These are phyloP conservation scores for Paratinospora sagittata DNA, from an alignment of 164 flowering plant species.

Conservation along the genomic window DNA sequence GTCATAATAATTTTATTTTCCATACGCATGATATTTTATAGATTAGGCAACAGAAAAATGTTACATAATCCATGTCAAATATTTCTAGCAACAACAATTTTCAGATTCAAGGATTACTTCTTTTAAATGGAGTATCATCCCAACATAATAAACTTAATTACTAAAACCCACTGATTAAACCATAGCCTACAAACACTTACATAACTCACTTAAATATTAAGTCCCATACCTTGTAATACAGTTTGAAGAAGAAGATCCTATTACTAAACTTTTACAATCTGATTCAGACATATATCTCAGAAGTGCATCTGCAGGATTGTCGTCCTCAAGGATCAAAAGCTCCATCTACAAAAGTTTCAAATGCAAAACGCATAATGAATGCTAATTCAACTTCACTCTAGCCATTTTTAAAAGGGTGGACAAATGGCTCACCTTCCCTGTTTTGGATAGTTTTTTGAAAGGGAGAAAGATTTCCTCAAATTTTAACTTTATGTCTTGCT, in stretches of 20 bases:
- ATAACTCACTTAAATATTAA: neutral
- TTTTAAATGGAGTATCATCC: neutral
- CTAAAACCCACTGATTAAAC: neutral
- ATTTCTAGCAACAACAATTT: too few relatives aligned
- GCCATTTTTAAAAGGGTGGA: neutral
- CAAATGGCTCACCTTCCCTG: constrained; percentile 31
- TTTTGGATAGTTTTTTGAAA: constrained; percentile 46
- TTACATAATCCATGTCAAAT: too few relatives aligned
- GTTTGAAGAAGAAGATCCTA: constrained; percentile 55
- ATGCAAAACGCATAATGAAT: constrained; percentile 3
- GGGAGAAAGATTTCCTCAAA: constrained; percentile 44
- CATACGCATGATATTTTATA: too few relatives aligned
- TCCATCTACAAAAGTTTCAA: constrained; percentile 39
- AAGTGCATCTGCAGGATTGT: constrained; percentile 62
- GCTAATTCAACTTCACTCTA: neutral
- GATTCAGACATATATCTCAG: constrained; percentile 43
- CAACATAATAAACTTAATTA: neutral
- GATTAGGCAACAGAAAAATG: too few relatives aligned
- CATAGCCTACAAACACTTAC: neutral
- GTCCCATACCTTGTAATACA: constrained; percentile 41
- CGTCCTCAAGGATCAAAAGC: constrained; percentile 65
- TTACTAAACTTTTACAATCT: constrained; percentile 38
- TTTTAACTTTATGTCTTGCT: constrained; percentile 45
- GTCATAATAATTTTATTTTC: too few relatives aligned
- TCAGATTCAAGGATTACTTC: too few relatives aligned